These are phyloP conservation scores for Chalciporus sphaerocephalus DNA, from an alignment of 768 basidiomycete species.

Conservation along the genomic window DNA sequence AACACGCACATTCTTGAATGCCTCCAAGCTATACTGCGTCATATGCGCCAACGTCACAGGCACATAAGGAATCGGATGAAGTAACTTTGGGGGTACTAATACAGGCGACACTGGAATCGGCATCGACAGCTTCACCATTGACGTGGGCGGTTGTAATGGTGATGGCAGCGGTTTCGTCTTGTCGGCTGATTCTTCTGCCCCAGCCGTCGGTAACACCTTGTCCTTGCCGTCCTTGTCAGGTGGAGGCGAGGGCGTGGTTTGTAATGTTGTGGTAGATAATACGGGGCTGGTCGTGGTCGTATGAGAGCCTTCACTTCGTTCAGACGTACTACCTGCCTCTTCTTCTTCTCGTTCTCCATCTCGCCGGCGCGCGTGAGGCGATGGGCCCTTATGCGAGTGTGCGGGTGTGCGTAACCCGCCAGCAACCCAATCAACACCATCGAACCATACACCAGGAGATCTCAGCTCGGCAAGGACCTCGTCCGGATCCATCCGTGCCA, in stretches of 20 bases:
- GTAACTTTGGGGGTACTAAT: constrained; percentile 53
- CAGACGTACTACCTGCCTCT: constrained; percentile 43
- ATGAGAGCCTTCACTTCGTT: constrained; percentile 51
- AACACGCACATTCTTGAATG: constrained; percentile 49
- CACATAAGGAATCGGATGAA: constrained; percentile 67
- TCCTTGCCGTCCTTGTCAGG: constrained; percentile 42
- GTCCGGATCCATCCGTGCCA: constrained; percentile 53
- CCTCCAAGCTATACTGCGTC: constrained; percentile 55
- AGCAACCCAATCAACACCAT: constrained; percentile 61
- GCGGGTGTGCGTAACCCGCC: constrained; percentile 17
- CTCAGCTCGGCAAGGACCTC: constrained; percentile 56
- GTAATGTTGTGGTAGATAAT: constrained; percentile 65
- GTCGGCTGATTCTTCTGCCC: constrained; percentile 3
- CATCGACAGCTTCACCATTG: neutral
- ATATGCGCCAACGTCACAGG: constrained; percentile 53
- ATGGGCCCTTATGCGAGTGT: neutral
- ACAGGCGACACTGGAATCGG: constrained; percentile 52
- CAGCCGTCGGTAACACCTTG: constrained; percentile 29
- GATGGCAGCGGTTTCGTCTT: constrained; percentile 19
- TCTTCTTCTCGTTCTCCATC: constrained; percentile 41
- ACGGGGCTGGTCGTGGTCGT: constrained; percentile 74
- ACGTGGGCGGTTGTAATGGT: constrained; percentile 26
- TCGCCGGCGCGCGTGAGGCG: constrained; percentile 12
- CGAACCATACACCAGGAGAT: constrained; percentile 62
- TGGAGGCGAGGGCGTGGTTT: constrained; percentile 76